A percentile compares a stretch with the other conserved stretches of the same genome.
phyloP scores from a whole-genome alignment of 2,329 filamentous ascomycete species.

The Coleophoma crateriformis region DNA sequence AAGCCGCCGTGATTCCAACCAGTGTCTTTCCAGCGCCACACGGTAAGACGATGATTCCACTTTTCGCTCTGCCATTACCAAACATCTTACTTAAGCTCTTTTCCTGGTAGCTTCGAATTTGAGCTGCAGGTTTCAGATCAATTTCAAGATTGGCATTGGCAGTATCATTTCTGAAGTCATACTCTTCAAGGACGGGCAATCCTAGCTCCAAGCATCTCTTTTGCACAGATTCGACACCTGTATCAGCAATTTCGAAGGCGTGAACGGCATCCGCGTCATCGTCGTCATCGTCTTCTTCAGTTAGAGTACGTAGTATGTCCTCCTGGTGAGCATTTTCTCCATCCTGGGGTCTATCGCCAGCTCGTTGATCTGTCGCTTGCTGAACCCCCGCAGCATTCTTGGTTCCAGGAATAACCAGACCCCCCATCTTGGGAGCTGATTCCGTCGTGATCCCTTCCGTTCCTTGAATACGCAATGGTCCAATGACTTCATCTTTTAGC shows the following conservation, averaged over 20 bases:
- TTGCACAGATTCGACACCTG: slow-evolving; percentile 78
- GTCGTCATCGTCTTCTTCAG: slow-evolving; percentile 76
- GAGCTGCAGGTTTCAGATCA: slow-evolving; percentile 80
- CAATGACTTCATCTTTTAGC: slow-evolving; percentile 79
- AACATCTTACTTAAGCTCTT: slow-evolving; percentile 99
- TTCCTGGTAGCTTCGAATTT: slow-evolving; percentile 93
- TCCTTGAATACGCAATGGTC: slow-evolving; percentile 68
- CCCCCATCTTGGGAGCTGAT: slow-evolving; percentile 79
- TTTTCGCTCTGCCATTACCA: slow-evolving; percentile 93
- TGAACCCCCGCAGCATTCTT: slow-evolving; percentile 86
- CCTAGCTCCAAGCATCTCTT: slow-evolving; percentile 84
- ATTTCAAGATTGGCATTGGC: slow-evolving; percentile 90
- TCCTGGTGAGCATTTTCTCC: slow-evolving; percentile 51
- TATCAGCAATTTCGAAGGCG: slow-evolving; percentile 83
- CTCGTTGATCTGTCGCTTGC: slow-evolving; percentile 52
- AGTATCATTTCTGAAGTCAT: slow-evolving; percentile 91
- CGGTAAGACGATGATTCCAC: slow-evolving; percentile 92
- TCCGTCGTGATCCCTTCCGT: slow-evolving; percentile 69
- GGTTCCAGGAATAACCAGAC: slow-evolving; percentile 88
- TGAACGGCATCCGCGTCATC: slow-evolving; percentile 86
- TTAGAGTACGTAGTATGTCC: slow-evolving; percentile 66
- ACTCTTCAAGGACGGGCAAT: slow-evolving; percentile 89
- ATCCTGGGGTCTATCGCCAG: slow-evolving; percentile 36
- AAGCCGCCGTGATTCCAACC: slow-evolving; percentile 96
- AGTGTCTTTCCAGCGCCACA: slow-evolving; percentile 96